Conservation (phyloP, 2,329 filamentous ascomycete species). For the Phaeosphaeria sp. region DNA sequence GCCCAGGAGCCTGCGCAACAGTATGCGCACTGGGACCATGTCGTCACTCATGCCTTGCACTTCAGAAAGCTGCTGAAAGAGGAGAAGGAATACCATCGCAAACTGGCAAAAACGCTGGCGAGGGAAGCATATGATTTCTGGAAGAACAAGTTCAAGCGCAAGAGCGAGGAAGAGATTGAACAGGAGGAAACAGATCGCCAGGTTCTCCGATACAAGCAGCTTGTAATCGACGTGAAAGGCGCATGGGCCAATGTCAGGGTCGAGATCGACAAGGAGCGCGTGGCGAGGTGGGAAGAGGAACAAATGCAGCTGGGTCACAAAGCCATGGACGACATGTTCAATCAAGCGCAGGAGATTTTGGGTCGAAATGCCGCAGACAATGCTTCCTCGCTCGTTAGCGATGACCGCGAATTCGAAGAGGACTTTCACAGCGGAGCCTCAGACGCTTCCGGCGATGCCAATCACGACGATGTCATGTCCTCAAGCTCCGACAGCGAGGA, state of each 20-base stretch:
- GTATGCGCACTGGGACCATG: constrained; percentile 87
- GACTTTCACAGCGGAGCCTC: constrained; percentile 51
- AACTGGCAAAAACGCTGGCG: constrained; percentile 79
- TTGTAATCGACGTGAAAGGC: constrained; percentile 69
- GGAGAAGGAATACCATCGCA: constrained; percentile 79
- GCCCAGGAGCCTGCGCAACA: constrained; percentile 77
- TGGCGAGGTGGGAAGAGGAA: constrained; percentile 66
- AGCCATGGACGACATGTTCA: constrained; percentile 76
- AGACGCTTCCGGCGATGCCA: constrained; percentile 44
- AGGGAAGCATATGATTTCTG: constrained; percentile 79
- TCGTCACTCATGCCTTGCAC: constrained; percentile 78
- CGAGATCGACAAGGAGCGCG: constrained; percentile 63
- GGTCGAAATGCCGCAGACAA: constrained; percentile 42
- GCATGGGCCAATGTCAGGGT: constrained; percentile 65
- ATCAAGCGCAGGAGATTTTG: constrained; percentile 64
- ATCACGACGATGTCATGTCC: constrained; percentile 52
- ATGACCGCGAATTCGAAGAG: constrained; percentile 48
- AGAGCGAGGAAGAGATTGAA: constrained; percentile 74
- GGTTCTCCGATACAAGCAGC: constrained; percentile 72
- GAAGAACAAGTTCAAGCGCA: constrained; percentile 66
- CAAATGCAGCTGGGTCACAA: constrained; percentile 63
- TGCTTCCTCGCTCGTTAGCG: constrained; percentile 47
- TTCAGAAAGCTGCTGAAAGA: constrained; percentile 80
- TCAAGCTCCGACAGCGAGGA: constrained; percentile 46
- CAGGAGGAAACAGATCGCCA: constrained; percentile 75